Evolutionary conservation across 2,329 filamentous ascomycete genomes (phyloP), one percentile per base, ranked within the genome.

Genomic region (Lasiodiplodia hormozganensis): DNA sequence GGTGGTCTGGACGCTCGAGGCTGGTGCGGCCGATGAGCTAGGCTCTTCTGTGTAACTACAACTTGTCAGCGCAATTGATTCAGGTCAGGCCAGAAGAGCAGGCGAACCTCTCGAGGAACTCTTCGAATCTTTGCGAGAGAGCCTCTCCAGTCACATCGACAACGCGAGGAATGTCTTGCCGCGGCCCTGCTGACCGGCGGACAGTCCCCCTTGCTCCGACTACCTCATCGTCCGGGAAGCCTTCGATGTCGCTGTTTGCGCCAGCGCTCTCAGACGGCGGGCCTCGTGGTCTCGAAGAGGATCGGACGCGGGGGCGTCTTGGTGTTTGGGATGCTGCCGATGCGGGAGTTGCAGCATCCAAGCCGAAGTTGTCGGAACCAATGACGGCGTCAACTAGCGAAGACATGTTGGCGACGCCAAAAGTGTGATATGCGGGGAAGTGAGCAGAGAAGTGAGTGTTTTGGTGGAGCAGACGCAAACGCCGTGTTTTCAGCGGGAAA

Each of bases 131-230:
- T 68, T 90, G 85, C 76, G 93, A 91, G 31, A 95, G 87, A 66
- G 90, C 87, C 71, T 92, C 85, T 70, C 91, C 92, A 62, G 93
- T 90, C 69, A 86, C 86, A 79, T 96, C 93, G 71, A 93, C 89
- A 7, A 95, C 92, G 69, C 88, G 86, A 6, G 91, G 89, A 38
- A 96, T 86, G 53, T 87, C 87, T 65, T 83, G 78, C 11, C 86
- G 84, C 68, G 85, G 83, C 0, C 77, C 79, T 69, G 83, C 78
- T 51, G 78, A 72, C 68, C 80, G 81, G 49, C 80, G 74, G 68
- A 84, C 82, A n/a, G 81, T 83, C 36, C 83, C 83, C 72, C 84
- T 82, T 25, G 82, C 77, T 21, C 86, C 87, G 14, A 88, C 85
- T 4, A 89, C 80, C 71, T 89, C 86, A 73, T 90, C 88, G 72